Base-by-base conservation (phyloP, 371 early-diverging fungal genomes). In the Mucor saturninus region DNA sequence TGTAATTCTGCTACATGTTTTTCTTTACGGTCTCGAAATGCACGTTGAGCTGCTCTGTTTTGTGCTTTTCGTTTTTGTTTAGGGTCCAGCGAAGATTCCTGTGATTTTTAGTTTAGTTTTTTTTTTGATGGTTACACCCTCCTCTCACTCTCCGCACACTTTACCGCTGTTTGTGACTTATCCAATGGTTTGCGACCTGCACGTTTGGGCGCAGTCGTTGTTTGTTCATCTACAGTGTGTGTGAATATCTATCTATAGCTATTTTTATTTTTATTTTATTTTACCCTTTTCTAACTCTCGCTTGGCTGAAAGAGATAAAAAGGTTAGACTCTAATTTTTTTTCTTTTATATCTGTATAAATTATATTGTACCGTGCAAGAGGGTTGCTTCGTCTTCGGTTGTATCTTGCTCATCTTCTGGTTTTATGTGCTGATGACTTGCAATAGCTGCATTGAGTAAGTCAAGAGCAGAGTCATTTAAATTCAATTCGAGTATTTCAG, bases 11-110 rank as follows among this genome's bases (percentile, higher is more conserved):
- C 68, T 28, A 91, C 83, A 67, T 90, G 86, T 55, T 83, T 76
- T 59, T 90, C 89, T 73, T 88, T 87, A 53, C 92, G 85, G 59
- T 91, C 89, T 50, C 92, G 79, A 67, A 91, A 91, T 1, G 92
- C 92, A 11, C 91, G 78, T 68, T 91, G 92, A 10, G 92, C 92
- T 10, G 89, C 90, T 54, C 92, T 75, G 65, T 91, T 91, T 72
- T 91, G 91, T 8, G 90, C 92, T 21, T 88, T 88, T 58, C 92
- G 85, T 65, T 91, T 91, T 73, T 83, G 78, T 58, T 80, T 80
- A 6, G 78, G 78, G 43, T 80, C 81, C 29, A 58, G 59, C 13
- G 58, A 43, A 8, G 28, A 42, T 28, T 64, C 64, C 64, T 64
- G 21, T 9, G 28, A 28, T 28, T 49, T 29, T 7, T 45, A 52